Evolutionary conservation across 176 grass and related monocot species (phyloP), one percentile per base, ranked within the genome.

Genomic region (Oryza glumipatula): DNA sequence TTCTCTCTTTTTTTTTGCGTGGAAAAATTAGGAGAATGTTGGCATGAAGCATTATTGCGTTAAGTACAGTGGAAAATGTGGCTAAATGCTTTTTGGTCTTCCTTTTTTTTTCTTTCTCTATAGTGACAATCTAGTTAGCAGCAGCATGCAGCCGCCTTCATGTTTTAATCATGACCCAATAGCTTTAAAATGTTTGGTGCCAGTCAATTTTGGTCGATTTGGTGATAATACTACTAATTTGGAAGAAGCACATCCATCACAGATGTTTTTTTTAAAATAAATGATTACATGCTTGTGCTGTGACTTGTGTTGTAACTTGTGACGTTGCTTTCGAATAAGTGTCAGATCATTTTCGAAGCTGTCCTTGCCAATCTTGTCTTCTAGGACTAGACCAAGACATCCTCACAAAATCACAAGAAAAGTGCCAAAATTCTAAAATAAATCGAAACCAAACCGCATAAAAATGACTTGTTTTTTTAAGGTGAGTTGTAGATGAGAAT

Each of bases 361-460:
- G 81, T 88, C 61, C 61, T 88, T 4, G 22, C 6, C 60, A 11
- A 11, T 11, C 60, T 88, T 26, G 60, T 79, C 61, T 7, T 60
- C 4, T 46, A 24, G 17, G 30, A 54, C 46, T 13, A 11, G 56
- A 67, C 54, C 0, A 15, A 39, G 39, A 54, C 54, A 14, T 36
- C 1, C 6, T 70, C 39, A 16, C 65, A 10, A 10, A 44, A 44
- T 44, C 43, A 44, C 43, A 41, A 44, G 10, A 44, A 44, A 44
- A 44, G 7, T 24, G 58, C 17, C 11, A 22, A 16, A 64, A 46
- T 19, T 5, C 63, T 58, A 58, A 21, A 4, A 35, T 1, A 22
- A 39, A 38, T 11, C 21, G 3, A 4, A 23, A 46, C 10, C 11
- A 44, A 64, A 11, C 35, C n/a, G 10, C 33, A 28, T 33, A 2